Conservation (phyloP, 2,329 filamentous ascomycete species). For the Furcasterigmium furcatum region DNA sequence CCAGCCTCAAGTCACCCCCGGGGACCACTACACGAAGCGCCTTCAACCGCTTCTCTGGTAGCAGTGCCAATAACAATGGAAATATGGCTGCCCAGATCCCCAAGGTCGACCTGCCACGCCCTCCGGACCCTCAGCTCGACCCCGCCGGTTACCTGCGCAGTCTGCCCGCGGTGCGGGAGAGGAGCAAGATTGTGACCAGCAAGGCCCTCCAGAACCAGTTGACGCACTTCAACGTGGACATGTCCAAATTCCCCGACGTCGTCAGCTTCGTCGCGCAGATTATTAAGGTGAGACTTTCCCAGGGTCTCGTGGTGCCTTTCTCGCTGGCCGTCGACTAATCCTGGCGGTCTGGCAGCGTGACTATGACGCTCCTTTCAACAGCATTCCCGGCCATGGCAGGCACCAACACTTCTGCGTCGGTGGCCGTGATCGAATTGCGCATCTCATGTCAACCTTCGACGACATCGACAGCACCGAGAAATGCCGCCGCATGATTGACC, state of each 20-base stretch:
- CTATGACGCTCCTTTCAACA: conserved; percentile 50
- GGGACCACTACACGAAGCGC: conserved; percentile 28
- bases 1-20: conserved; percentile 40
- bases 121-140: conserved; percentile 84
- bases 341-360: conserved; percentile 36
- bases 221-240: conserved; percentile 85
- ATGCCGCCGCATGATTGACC: conserved; percentile 71
- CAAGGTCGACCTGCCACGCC: conserved; percentile 76
- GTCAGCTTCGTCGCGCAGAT: conserved; percentile 87
- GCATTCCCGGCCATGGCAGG: conserved; percentile 81
- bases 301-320: not conserved
- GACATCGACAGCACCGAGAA: conserved; percentile 69
- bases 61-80: conserved; percentile 42
- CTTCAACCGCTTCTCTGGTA: conserved; percentile 48
- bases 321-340: conserved; percentile 1
- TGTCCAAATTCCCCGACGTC: conserved; percentile 78
- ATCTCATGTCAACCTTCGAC: conserved; percentile 67
- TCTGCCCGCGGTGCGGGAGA: conserved; percentile 81
- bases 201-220: conserved; percentile 76
- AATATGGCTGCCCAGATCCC: conserved; percentile 51
- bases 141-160: conserved; percentile 89
- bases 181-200: conserved; percentile 68
- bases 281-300: conserved; percentile 68
- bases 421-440: conserved; percentile 68
- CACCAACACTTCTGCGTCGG: conserved; percentile 86